These are phyloP conservation scores for Fusarium compactum DNA, from an alignment of 2,329 filamentous ascomycete genomes.

Conservation along the genomic window DNA sequence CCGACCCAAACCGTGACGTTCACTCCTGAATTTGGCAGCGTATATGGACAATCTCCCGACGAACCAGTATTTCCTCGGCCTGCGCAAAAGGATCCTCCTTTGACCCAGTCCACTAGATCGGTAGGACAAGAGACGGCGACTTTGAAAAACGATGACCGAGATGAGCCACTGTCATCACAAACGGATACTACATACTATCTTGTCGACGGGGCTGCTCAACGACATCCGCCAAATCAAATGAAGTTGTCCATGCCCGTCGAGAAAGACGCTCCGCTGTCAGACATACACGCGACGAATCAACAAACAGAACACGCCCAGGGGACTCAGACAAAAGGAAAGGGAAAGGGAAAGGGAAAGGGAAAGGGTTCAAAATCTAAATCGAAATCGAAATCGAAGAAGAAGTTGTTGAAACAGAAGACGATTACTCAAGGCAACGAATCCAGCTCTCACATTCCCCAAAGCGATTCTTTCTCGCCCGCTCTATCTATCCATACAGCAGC, in stretches of 20 bases:
- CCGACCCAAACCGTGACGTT: slow-evolving; percentile 18
- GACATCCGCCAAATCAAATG: not conserved
- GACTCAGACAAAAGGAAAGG: slow-evolving; percentile 15
- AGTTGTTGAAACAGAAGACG: slow-evolving; percentile 32
- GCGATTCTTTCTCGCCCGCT: not conserved
- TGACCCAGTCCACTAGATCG: not conserved
- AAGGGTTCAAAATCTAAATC: slow-evolving; percentile 35
- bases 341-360: slow-evolving; percentile 29
- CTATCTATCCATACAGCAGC: not conserved
- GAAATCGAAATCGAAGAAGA: slow-evolving; percentile 43
- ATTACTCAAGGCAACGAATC: slow-evolving; percentile 8
- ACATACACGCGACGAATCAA: not conserved
- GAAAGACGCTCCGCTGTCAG: not conserved
- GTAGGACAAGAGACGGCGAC: not conserved
- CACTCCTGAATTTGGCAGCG: slow-evolving; percentile 24
- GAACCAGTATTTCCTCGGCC: not conserved
- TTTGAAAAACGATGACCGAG: not conserved
- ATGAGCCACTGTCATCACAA: not conserved
- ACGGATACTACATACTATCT: not conserved
- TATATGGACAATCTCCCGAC: slow-evolving; percentile 17
- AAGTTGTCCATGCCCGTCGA: not conserved
- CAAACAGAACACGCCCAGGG: not conserved
- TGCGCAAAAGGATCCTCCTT: not conserved
- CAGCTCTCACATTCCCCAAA: not conserved
- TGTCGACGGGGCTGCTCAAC: not conserved